These are phyloP conservation scores for Ascochyta pisi DNA, from an alignment of 2,329 filamentous ascomycete species.

Conservation along the genomic window DNA sequence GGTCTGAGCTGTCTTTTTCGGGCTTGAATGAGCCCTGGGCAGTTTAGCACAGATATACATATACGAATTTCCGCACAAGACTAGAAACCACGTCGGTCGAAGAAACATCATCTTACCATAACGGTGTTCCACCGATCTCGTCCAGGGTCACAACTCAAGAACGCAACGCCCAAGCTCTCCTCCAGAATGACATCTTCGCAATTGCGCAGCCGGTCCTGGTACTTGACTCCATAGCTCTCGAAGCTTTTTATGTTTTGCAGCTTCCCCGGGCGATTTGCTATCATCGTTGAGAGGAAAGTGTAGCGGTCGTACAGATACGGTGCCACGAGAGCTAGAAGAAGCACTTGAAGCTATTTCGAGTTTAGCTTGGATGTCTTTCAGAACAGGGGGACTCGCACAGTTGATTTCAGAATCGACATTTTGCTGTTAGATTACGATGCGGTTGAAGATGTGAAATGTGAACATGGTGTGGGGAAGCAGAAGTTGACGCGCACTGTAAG, in stretches of 20 bases:
- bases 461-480: neutral
- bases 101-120: conserved; percentile 44
- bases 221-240: conserved; percentile 41
- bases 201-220: conserved; percentile 48
- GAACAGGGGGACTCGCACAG: neutral
- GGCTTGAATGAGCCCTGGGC: conserved; percentile 39
- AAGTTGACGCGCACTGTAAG: neutral
- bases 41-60: neutral
- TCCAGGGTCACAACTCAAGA: conserved; percentile 54
- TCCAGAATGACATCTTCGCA: conserved; percentile 55
- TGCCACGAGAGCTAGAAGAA: conserved; percentile 20
- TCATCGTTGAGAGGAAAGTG: conserved; percentile 21
- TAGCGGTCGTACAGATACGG: conserved; percentile 43
- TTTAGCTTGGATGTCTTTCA: neutral
- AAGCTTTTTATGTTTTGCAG: conserved; percentile 32
- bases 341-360: conserved; percentile 5
- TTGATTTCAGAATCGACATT: conserved; percentile 1
- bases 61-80: no score
- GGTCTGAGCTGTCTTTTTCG: conserved; percentile 20
- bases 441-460: neutral
- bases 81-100: neutral
- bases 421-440: neutral
- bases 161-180: conserved; percentile 41
- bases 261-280: conserved; percentile 30
- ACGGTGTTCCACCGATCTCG: conserved; percentile 56